Evolutionary conservation across 2,329 filamentous ascomycete genomes (phyloP).

Genomic region (Ophiostoma quercus): DNA sequence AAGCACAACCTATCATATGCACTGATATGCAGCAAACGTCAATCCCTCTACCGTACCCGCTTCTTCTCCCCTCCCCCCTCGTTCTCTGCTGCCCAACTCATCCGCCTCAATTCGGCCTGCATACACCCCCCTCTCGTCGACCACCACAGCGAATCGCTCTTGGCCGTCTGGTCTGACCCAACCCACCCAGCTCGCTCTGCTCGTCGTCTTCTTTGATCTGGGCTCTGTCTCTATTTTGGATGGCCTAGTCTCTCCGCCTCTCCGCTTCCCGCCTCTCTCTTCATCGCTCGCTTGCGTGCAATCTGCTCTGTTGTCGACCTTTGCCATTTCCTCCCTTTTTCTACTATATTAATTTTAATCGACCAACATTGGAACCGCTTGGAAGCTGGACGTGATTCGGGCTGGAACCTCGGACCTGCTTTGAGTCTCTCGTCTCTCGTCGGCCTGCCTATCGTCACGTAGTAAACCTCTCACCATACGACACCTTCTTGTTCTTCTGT

Average conservation of each 20-base stretch:
- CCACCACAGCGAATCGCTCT: constrained; percentile 22
- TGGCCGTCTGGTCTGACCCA: constrained; percentile 20
- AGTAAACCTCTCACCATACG: constrained; percentile 1
- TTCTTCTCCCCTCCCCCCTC: constrained; percentile 15
- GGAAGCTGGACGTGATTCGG: background rate
- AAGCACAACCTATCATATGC: background rate
- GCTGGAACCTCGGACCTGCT: background rate
- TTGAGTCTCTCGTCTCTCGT: background rate
- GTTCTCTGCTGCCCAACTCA: constrained; percentile 20
- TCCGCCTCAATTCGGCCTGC: constrained; percentile 16
- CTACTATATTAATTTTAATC: background rate
- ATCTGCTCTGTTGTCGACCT: background rate
- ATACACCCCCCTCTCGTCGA: constrained; percentile 18
- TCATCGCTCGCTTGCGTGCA: background rate
- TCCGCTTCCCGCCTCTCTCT: background rate
- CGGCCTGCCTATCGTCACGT: background rate
- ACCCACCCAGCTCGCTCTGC: constrained; percentile 19
- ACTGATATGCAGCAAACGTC: background rate
- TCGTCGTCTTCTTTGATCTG: background rate
- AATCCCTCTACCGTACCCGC: constrained; percentile 10
- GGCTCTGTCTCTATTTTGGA: background rate
- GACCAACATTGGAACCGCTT: background rate
- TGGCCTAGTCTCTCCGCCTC: background rate
- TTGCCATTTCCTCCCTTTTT: background rate
- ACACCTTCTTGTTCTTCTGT: background rate